phyloP scores from a whole-genome alignment of 352 stramenopile genomes.

The Globisporangium nunn region DNA sequence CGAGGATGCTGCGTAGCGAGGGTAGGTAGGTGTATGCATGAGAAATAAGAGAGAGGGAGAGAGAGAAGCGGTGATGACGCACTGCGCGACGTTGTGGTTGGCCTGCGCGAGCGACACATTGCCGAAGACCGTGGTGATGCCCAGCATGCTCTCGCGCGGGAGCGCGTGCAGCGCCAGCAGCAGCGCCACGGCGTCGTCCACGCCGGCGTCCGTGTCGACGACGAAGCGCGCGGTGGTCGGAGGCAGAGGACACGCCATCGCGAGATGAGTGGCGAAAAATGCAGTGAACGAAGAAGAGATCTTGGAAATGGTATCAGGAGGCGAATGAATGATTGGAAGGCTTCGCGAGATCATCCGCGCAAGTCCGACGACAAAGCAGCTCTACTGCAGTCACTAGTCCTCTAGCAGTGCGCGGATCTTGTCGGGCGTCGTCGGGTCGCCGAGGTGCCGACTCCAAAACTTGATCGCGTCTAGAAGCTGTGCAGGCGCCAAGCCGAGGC shows the following conservation, averaged over 20 bases:
- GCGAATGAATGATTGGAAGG: too few species aligned
- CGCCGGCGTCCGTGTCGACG: constrained; percentile 74
- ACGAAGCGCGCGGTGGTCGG: constrained; percentile 32
- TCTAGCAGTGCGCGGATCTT: constrained; percentile 39
- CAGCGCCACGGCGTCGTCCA: constrained; percentile 74
- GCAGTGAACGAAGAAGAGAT: too few species aligned
- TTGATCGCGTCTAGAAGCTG: constrained; percentile 45
- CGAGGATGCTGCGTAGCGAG: constrained; percentile 38
- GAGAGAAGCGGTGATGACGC: constrained; percentile 9
- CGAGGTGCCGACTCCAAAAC: constrained; percentile 49
- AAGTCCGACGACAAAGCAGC: not conserved
- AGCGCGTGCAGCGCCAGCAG: constrained; percentile 66
- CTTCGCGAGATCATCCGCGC: not conserved
- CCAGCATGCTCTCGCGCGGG: constrained; percentile 42
- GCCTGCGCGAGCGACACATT: constrained; percentile 79
- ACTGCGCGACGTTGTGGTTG: constrained; percentile 80
- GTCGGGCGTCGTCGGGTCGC: constrained; percentile 34
- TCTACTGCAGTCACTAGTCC: constrained; percentile 11
- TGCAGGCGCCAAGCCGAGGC: constrained; percentile 15
- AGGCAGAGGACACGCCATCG: not conserved
- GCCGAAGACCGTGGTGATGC: constrained; percentile 76
- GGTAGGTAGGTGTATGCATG: not conserved
- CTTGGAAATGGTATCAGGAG: too few species aligned
- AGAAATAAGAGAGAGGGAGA: not conserved
- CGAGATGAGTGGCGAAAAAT: too few species aligned